Evolutionary conservation across 1,284 basidiomycete species (phyloP), one percentile per base, ranked within the genome.

Genomic region (Apiotrichum veenhuisii): DNA sequence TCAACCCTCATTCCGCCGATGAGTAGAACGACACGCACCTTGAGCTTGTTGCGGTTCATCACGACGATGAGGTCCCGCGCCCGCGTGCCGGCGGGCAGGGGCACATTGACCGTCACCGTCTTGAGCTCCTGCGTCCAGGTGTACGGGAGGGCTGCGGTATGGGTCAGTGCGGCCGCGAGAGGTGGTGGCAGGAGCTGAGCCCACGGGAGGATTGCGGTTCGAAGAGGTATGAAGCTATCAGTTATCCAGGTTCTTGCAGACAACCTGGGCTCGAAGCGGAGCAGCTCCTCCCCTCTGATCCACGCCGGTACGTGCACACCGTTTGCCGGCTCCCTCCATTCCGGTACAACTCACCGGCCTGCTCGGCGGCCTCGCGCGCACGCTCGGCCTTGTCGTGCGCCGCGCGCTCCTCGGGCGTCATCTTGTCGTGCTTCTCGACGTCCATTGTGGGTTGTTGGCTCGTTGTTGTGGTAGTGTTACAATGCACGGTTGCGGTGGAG

Each of bases 61-160:
- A 82, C 81, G 33, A 98, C 82, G 26, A 72, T 73, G 42, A 98
- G 82, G 61, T 97, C 87, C 65, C 81, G 87, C 17, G 81, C 88
- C 46, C 89, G 84, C 1, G 92, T 95, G 25, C 94, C 95, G 57
- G 86, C 82, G 8, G 92, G 90, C 2, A 99, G 86, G 9, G 88
- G 87, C 2, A 98, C 81, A 8, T 82, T 80, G 55, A 99, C 78
- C 55, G 94, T 89, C 34, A 98, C 84, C 54, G 95, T 91, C 25
- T 85, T 85, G 8, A 99, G 82, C 66, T 92, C 86, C 73, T 99
- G 96, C 46, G 80, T 85, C 96, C 96, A 99, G 50, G 77, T 81
- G 77, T 97, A 98, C 1, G 96, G 96, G 57, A 99, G 81, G 17
- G 85, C 89, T 91, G 70, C n/a, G 51, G 55, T 52, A 34, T 52